Conservation (phyloP, 345 rosid species). For the Eucalyptus tenuipes region DNA sequence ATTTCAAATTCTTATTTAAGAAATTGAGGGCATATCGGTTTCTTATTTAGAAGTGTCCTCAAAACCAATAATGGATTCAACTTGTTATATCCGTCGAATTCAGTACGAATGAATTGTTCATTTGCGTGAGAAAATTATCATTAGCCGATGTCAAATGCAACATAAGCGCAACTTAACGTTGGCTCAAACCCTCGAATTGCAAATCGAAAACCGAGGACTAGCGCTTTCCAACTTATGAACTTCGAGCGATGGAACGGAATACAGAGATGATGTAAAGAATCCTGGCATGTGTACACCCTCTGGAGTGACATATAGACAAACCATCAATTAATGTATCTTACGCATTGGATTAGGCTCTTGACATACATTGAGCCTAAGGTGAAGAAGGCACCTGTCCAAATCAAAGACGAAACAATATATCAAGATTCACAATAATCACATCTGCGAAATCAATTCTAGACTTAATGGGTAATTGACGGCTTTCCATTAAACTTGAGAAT, state of each 20-base stretch:
- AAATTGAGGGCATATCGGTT: too few species aligned
- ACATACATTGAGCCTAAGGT: neutral
- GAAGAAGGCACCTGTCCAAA: neutral
- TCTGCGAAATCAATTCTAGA: neutral
- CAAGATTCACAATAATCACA: neutral
- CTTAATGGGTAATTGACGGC: neutral
- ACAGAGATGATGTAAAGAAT: neutral
- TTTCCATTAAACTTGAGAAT: neutral
- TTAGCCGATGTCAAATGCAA: neutral
- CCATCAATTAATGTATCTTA: too few species aligned
- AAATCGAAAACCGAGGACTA: neutral
- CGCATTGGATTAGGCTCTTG: neutral
- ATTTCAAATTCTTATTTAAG: too few species aligned
- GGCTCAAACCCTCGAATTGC: neutral
- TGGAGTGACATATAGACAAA: neutral
- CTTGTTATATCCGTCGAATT: neutral
- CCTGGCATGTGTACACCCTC: neutral
- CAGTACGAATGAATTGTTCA: neutral
- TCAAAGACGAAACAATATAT: neutral
- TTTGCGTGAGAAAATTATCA: neutral
- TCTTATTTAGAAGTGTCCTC: too few species aligned
- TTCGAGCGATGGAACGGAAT: neutral
- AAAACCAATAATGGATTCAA: neutral
- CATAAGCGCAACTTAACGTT: neutral
- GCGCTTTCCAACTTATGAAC: neutral